Evolutionary conservation across 1,284 basidiomycete species (phyloP), one percentile per base, ranked within the genome.

Genomic region (Ceratobasidium sp.): DNA sequence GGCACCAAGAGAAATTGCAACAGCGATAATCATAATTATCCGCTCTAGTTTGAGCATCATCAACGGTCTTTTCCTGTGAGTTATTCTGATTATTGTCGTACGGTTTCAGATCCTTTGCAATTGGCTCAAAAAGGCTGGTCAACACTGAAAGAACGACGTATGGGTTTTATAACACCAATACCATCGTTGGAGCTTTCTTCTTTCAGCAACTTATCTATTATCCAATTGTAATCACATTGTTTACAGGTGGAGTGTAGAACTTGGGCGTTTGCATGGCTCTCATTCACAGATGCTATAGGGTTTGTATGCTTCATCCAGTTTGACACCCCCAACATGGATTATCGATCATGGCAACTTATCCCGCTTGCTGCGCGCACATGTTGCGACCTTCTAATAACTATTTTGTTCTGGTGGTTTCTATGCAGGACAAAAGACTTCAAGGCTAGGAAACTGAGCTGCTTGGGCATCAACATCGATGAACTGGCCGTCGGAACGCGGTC

Each of bases 171-270:
- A 36, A 60, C 30, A 33, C 58, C 14, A n/a, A 19, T 7, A 30
- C 58, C 11, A 60, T 60, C 16, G 19, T 60, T 23, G 58, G 58
- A 9, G 11, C 58, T 25, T 21, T 60, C 19, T n/a, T 60, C 6
- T 27, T 50, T 67, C 62, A 67, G 56, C 30, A 67, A 47, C 21
- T 29, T 46, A 47, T 47, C 5, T 4, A 14, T 11, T 41, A 16
- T 47, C 33, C 39, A 5, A n/a, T n/a, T n/a, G 16, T 46, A 4
- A 21, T 21, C 16, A 21, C 42, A n/a, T 46, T 16, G 16, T 46
- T 16, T 21, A 46, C 19, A 7, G 42, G 42, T 21, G 16, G 42
- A n/a, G 16, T 6, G 5, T 21, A n/a, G 16, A 16, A 46, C 42
- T 46, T 46, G 14, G 5, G 7, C 16, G 6, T 7, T 46, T n/a